These are phyloP conservation scores for Coccomyxa subellipsoidea DNA, from an alignment of 163 green algal species.

Conservation along the genomic window DNA sequence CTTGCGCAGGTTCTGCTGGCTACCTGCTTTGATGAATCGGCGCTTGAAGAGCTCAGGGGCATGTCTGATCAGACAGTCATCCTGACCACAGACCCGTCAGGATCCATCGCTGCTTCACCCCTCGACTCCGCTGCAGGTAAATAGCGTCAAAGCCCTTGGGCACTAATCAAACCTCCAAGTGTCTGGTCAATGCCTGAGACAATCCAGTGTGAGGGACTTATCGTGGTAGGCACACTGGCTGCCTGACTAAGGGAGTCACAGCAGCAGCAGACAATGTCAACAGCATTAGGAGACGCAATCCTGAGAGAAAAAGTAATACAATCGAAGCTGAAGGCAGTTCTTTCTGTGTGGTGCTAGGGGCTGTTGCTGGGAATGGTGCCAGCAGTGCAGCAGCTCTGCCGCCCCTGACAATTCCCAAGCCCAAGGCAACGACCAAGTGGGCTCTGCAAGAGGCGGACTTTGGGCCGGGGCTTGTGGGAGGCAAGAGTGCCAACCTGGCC, in stretches of 20 bases:
- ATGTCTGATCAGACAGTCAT: constrained; percentile 18
- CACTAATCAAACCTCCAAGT: too few species aligned
- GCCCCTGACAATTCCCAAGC: neutral
- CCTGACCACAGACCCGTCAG: constrained; percentile 13
- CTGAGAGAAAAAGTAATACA: too few species aligned
- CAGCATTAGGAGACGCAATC: too few species aligned
- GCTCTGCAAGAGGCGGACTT: constrained; percentile 58
- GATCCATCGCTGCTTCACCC: constrained; percentile 8
- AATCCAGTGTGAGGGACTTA: too few species aligned
- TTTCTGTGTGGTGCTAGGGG: neutral
- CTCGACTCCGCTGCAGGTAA: neutral
- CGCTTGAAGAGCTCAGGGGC: constrained; percentile 39
- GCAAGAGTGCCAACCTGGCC: constrained; percentile 74
- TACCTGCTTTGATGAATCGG: constrained; percentile 65
- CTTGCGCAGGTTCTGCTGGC: constrained; percentile 64
- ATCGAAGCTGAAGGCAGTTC: too few species aligned
- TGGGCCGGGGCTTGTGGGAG: constrained; percentile 55
- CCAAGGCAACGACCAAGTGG: constrained; percentile 32
- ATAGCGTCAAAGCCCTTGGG: too few species aligned
- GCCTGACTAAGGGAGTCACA: too few species aligned
- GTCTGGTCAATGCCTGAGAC: too few species aligned
- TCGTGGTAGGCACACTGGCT: too few species aligned
- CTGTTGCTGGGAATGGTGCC: neutral
- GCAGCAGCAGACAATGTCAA: too few species aligned
- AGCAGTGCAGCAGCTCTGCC: neutral